Conservation (phyloP, 1,139 yeast species). For the Lodderomyces metapsilosis region DNA sequence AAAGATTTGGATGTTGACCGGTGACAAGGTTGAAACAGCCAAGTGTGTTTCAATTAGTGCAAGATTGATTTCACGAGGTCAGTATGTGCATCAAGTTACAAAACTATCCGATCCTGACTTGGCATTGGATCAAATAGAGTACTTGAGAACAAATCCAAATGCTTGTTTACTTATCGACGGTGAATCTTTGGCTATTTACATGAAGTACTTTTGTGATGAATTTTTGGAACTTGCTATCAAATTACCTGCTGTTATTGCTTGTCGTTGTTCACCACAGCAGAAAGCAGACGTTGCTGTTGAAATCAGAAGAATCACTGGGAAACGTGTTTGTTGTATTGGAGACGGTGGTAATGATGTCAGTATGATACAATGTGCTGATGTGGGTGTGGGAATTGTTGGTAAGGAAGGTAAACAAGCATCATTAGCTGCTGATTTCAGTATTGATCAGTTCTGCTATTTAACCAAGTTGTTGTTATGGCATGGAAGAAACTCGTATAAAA, state of each 20-base stretch:
- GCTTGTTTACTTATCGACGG: constrained; percentile 92
- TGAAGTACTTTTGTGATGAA: constrained; percentile 62
- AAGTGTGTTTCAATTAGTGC: constrained; percentile 95
- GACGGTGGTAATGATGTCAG: constrained; percentile 99
- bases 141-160: constrained; percentile 59
- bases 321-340: constrained; percentile 95
- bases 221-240: constrained; percentile 75
- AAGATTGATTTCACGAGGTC: constrained; percentile 88
- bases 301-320: constrained; percentile 76
- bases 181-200: constrained; percentile 72
- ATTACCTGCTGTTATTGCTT: constrained; percentile 92
- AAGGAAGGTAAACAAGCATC: constrained; percentile 98
- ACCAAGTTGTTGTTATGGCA: constrained; percentile 93
- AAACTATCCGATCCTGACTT: constrained; percentile 56
- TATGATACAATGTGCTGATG: constrained; percentile 98
- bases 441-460: constrained; percentile 86
- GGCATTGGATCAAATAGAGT: constrained; percentile 76
- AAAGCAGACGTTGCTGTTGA: constrained; percentile 91
- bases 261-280: constrained; percentile 98
- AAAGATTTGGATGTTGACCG: constrained; percentile 98
- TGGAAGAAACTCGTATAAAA: constrained; percentile 93
- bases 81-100: constrained; percentile 84
- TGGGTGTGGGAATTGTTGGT: constrained; percentile 98
- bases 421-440: constrained; percentile 93
- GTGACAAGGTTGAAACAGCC: constrained; percentile 98